phyloP scores from a whole-genome alignment of 306 rosid species.

The Lagenaria siceraria region DNA sequence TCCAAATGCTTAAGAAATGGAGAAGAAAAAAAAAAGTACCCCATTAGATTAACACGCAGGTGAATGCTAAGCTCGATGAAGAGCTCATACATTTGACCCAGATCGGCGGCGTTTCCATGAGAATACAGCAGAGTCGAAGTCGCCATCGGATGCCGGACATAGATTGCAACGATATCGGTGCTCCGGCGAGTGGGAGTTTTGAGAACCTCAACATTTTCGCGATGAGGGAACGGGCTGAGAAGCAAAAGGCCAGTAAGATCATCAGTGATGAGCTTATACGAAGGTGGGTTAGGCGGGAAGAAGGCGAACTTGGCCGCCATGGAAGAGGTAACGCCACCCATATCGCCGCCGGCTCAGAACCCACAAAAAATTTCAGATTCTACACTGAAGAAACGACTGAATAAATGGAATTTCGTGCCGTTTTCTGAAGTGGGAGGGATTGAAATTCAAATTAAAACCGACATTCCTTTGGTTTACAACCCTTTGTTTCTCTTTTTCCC shows the following conservation, averaged over 20 bases:
- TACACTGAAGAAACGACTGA: background rate
- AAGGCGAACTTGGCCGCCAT: slow-evolving; percentile 70
- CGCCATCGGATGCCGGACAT: slow-evolving; percentile 55
- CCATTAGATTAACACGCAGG: slow-evolving; percentile 58
- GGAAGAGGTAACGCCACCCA: slow-evolving; percentile 69
- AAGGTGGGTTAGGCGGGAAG: slow-evolving; percentile 61
- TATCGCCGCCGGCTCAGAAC: background rate
- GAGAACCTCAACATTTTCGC: slow-evolving; percentile 52
- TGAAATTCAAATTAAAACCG: slow-evolving; percentile 21
- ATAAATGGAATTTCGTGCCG: background rate
- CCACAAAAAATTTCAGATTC: background rate
- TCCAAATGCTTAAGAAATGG: background rate
- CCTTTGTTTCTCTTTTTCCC: slow-evolving; percentile 11
- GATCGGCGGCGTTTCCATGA: slow-evolving; percentile 69
- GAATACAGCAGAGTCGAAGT: slow-evolving; percentile 51
- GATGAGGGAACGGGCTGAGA: slow-evolving; percentile 52
- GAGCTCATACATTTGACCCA: slow-evolving; percentile 69
- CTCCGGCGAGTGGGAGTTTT: slow-evolving; percentile 44
- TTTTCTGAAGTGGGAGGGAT: background rate
- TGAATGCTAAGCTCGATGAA: slow-evolving; percentile 57
- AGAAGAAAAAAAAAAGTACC: slow-evolving; percentile 16
- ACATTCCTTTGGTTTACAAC: slow-evolving; percentile 15
- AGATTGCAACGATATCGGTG: slow-evolving; percentile 43
- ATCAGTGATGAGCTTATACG: slow-evolving; percentile 37
- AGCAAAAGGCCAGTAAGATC: slow-evolving; percentile 40